Conservation (phyloP, 1,139 yeast genomes). For the Geotrichum phurueaensis region DNA sequence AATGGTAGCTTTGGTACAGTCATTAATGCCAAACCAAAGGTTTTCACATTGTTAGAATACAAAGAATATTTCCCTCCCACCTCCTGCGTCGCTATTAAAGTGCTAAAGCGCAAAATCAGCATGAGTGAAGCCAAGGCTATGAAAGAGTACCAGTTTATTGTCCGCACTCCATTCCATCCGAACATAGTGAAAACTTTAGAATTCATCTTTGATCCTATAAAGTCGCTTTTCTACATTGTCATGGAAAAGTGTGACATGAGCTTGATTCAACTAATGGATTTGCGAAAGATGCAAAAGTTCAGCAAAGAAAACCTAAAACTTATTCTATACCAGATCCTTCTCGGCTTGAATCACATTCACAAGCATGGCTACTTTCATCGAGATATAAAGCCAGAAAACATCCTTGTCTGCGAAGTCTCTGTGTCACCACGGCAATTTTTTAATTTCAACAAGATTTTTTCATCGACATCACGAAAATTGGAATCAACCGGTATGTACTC, state of each 20-base stretch:
- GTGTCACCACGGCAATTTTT: slow-evolving; percentile 8
- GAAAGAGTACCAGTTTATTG: slow-evolving; percentile 70
- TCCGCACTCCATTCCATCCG: slow-evolving; percentile 64
- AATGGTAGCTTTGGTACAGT: slow-evolving; percentile 78
- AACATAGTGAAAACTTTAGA: slow-evolving; percentile 71
- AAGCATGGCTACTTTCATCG: slow-evolving; percentile 70
- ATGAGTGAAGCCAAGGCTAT: slow-evolving; percentile 56
- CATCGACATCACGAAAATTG: background rate
- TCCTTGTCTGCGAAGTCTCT: slow-evolving; percentile 47
- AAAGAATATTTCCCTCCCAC: slow-evolving; percentile 1
- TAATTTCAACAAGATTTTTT: background rate
- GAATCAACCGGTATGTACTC: background rate
- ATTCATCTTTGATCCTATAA: slow-evolving; percentile 60
- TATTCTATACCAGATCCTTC: slow-evolving; percentile 59
- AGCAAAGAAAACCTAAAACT: slow-evolving; percentile 56
- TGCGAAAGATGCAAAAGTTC: slow-evolving; percentile 46
- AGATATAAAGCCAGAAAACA: slow-evolving; percentile 90
- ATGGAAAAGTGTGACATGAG: slow-evolving; percentile 89
- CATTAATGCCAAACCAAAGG: slow-evolving; percentile 43
- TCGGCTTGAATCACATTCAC: slow-evolving; percentile 81
- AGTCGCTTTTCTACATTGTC: slow-evolving; percentile 62
- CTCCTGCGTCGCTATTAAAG: slow-evolving; percentile 67
- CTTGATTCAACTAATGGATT: slow-evolving; percentile 48
- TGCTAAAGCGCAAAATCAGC: slow-evolving; percentile 54
- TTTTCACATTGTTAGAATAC: background rate